phyloP scores from a whole-genome alignment of 306 rosid genomes.

The Inga laurina region DNA sequence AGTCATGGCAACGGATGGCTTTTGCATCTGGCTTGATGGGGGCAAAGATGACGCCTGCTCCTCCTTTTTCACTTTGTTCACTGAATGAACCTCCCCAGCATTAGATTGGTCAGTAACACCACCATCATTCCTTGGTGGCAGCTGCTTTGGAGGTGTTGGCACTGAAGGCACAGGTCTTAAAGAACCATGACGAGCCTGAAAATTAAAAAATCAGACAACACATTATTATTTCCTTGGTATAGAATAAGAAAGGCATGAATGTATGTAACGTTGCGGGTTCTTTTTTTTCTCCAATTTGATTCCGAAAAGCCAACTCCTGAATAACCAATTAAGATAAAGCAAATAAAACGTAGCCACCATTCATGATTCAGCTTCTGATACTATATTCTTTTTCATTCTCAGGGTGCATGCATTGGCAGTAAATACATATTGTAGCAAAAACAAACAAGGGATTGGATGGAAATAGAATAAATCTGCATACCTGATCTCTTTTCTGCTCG shows the following conservation, averaged over 20 bases:
- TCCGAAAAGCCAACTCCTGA: not conserved
- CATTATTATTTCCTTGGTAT: constrained; percentile 11
- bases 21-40: constrained; percentile 63
- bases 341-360: not conserved
- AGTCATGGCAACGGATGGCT: constrained; percentile 59
- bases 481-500: constrained; percentile 92
- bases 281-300: constrained; percentile 4
- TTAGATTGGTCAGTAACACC: constrained; percentile 51
- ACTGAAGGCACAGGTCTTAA: constrained; percentile 51
- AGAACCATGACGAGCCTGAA: constrained; percentile 74
- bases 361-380: not conserved
- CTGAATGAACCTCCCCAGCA: constrained; percentile 48
- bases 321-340: not conserved
- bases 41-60: constrained; percentile 46
- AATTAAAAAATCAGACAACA: constrained; percentile 24
- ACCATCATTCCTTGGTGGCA: constrained; percentile 62
- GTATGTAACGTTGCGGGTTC: not conserved
- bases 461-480: constrained; percentile 25
- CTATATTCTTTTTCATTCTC: not conserved
- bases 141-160: constrained; percentile 81
- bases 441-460: not conserved
- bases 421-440: constrained; percentile 23
- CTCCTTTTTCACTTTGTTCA: constrained; percentile 59
- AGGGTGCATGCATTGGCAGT: not conserved
- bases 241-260: constrained; percentile 8